phyloP scores from a whole-genome alignment of 2,329 filamentous ascomycete genomes.

The Orbilia oligospora region DNA sequence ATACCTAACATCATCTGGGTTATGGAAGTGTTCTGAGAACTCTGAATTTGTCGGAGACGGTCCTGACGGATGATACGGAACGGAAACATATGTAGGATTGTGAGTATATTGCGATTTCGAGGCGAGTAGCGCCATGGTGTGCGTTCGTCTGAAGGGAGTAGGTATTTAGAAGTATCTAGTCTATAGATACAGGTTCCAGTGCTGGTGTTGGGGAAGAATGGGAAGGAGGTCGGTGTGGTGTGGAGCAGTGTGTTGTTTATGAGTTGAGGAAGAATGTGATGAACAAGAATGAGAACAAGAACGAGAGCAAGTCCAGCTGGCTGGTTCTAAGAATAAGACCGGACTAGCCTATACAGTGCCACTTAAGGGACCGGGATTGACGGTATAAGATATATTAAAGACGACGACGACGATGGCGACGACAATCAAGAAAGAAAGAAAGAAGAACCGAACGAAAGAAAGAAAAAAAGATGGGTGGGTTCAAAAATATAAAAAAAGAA shows the following conservation, averaged over 20 bases:
- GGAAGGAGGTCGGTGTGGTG: constrained; percentile 7
- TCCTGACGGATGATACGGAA: constrained; percentile 62
- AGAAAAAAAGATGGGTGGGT: too few species aligned
- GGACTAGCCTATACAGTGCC: constrained; percentile 7
- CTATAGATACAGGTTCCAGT: constrained; percentile 8
- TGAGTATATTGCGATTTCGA: constrained; percentile 64
- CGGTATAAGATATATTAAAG: constrained; percentile 24
- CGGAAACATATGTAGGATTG: constrained; percentile 62
- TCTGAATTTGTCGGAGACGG: constrained; percentile 64
- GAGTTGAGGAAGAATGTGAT: not conserved
- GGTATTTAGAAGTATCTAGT: not conserved
- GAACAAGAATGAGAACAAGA: constrained; percentile 1
- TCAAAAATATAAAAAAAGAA: not conserved
- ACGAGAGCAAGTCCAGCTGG: not conserved
- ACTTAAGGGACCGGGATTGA: constrained; percentile 7
- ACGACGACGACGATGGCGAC: constrained; percentile 22
- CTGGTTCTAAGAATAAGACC: not conserved
- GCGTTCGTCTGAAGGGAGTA: too few species aligned
- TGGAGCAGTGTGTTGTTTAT: constrained; percentile 5
- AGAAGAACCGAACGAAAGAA: not conserved
- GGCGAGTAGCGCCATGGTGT: constrained; percentile 63
- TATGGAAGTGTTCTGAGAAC: constrained; percentile 63
- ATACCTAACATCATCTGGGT: constrained; percentile 64
- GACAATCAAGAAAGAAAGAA: not conserved
- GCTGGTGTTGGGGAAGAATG: too few species aligned